Conservation (phyloP, 2,329 filamentous ascomycete species). For the Ophiostoma novo-ulmi region DNA sequence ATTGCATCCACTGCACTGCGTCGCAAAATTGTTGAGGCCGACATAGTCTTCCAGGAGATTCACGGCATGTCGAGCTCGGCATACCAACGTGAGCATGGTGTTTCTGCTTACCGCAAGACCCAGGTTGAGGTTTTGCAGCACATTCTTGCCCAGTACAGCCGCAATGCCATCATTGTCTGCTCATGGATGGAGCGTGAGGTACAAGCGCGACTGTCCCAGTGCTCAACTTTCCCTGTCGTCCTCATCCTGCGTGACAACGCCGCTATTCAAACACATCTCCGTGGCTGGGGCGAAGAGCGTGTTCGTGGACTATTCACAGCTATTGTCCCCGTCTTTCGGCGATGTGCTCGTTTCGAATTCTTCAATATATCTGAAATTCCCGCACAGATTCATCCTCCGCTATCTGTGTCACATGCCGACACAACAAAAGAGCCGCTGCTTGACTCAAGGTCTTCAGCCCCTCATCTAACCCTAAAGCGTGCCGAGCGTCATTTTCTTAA, state of each 20-base stretch:
- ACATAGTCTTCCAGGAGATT: constrained; percentile 59
- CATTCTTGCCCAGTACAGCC: constrained; percentile 53
- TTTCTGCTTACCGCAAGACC: constrained; percentile 55
- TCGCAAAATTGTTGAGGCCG: constrained; percentile 52
- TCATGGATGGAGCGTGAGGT: constrained; percentile 59
- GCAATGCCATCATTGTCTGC: constrained; percentile 63
- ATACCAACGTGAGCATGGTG: constrained; percentile 58
- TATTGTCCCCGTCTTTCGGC: constrained; percentile 51
- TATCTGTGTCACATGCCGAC: not conserved
- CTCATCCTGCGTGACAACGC: constrained; percentile 61
- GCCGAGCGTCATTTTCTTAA: constrained; percentile 56
- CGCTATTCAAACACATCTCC: constrained; percentile 55
- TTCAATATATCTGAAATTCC: constrained; percentile 56
- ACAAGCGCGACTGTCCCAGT: constrained; percentile 54
- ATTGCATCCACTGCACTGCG: constrained; percentile 64
- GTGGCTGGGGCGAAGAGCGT: constrained; percentile 36
- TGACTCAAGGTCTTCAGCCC: constrained; percentile 35
- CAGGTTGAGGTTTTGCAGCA: constrained; percentile 58
- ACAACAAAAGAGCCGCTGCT: not conserved
- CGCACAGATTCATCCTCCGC: not conserved
- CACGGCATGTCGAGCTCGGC: constrained; percentile 55
- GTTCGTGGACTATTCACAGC: constrained; percentile 53
- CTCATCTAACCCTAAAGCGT: constrained; percentile 54
- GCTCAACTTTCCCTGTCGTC: constrained; percentile 59
- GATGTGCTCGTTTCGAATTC: constrained; percentile 65